These are phyloP conservation scores for Ceratocystis albifundus DNA, from an alignment of 2,329 filamentous ascomycete genomes.

Conservation along the genomic window DNA sequence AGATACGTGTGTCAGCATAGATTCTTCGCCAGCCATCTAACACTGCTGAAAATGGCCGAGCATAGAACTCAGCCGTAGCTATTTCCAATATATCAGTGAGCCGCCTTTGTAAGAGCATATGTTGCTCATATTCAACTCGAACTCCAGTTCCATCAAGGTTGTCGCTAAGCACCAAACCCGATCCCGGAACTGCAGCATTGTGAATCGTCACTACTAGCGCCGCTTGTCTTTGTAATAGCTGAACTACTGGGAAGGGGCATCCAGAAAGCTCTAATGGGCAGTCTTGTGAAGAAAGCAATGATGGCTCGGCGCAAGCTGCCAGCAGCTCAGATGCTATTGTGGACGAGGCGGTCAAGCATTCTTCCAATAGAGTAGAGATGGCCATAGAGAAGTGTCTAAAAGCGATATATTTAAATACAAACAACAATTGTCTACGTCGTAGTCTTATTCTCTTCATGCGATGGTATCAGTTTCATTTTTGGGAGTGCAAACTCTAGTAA, in stretches of 20 bases:
- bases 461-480: too few species aligned
- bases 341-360: conserved; percentile 2
- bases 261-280: conserved; percentile 17
- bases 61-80: conserved; percentile 20
- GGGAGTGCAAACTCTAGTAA: too few species aligned
- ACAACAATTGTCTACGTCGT: not conserved
- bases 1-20: conserved; percentile 58
- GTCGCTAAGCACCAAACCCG: not conserved
- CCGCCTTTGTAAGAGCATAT: conserved; percentile 12
- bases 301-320: conserved; percentile 7
- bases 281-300: conserved; percentile 1
- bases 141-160: not conserved
- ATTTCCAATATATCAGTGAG: conserved; percentile 20
- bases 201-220: not conserved
- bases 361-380: not conserved
- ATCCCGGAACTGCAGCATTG: not conserved
- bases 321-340: conserved; percentile 17
- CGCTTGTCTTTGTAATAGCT: conserved; percentile 20
- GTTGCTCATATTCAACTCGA: not conserved
- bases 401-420: not conserved
- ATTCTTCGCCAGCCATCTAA: conserved; percentile 57
- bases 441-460: too few species aligned
- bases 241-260: conserved; percentile 16
- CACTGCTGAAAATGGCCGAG: conserved; percentile 30
- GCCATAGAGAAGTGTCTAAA: not conserved